Base-by-base conservation (phyloP, 768 basidiomycete species). In the Boletus vinaceobasis region DNA sequence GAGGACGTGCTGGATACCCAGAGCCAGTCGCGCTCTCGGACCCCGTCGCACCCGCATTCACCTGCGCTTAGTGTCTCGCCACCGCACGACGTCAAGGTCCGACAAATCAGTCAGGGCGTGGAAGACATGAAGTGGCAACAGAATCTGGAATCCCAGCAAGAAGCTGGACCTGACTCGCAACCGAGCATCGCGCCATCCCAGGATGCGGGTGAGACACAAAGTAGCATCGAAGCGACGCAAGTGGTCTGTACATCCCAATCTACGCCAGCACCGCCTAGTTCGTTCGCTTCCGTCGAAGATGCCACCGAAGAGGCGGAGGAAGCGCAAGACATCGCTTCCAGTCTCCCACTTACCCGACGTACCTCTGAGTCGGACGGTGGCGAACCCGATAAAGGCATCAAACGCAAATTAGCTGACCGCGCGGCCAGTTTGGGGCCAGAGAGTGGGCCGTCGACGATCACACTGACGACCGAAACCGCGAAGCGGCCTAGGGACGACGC, bases 101-200 rank as follows among this genome's bases (percentile, higher is more conserved):
- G 86, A 48, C 88, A 89, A 73, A 88, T 89, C 61, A 88, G 86
- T 58, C 84, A 84, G 64, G 85, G 86, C 27, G 87, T 90, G 32
- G 87, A 88, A 68, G 88, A 90, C 65, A 80, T 89, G 58, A 83
- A 75, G 65, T 88, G 87, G 88, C 77, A 79, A 66, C 83, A 80
- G 53, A 70, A 35, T 31, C 15, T 57, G n/a, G 56, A 58, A 14
- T 39, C 49, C 1, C 60, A 60, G 26, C 58, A 60, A 23, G 56
- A 64, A 29, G 23, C 48, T 2, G 57, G 48, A 29, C 46, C 46
- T 14, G 36, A 48, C 35, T 36, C 53, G 2, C 64, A 54, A 31
- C 54, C 37, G 19, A 48, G 31, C 55, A 56, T 56, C 42, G 35
- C 44, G 17, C 36, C 45, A 1, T 48, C 55, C 17, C 54, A 49